phyloP scores from a whole-genome alignment of 2,329 filamentous ascomycete genomes.

The Bipolaris oryzae region DNA sequence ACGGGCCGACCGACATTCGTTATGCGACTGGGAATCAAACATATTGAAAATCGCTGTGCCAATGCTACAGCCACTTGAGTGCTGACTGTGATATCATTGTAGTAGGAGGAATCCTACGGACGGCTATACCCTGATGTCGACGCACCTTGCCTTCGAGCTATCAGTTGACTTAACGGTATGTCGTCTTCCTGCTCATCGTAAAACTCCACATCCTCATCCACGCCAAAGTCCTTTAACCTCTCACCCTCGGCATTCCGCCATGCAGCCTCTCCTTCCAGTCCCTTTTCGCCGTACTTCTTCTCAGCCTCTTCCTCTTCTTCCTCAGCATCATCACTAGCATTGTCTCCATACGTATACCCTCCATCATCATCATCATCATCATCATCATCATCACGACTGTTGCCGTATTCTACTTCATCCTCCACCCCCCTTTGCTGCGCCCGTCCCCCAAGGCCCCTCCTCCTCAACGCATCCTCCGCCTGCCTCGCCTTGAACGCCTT shows the following conservation, averaged over 20 bases:
- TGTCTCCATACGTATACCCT: conserved; percentile 31
- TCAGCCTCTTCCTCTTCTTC: conserved; percentile 21
- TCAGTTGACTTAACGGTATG: conserved; percentile 71
- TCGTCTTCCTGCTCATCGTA: conserved; percentile 69
- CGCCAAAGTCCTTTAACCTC: conserved; percentile 74
- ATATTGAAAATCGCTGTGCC: neutral
- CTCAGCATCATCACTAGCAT: conserved; percentile 21
- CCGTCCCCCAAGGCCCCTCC: conserved; percentile 52
- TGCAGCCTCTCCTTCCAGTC: conserved; percentile 58
- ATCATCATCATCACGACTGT: conserved; percentile 8
- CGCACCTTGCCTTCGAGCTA: conserved; percentile 47
- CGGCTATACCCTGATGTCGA: conserved; percentile 6
- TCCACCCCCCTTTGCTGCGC: conserved; percentile 34
- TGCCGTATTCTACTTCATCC: neutral
- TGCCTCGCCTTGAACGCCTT: conserved; percentile 62
- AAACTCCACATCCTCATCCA: conserved; percentile 76
- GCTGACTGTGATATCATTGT: neutral
- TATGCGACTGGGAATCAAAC: conserved; percentile 4
- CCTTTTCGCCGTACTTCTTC: conserved; percentile 20
- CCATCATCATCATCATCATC: conserved; percentile 20
- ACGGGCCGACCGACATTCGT: conserved; percentile 21
- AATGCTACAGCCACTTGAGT: neutral
- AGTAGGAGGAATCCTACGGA: neutral
- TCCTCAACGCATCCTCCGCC: conserved; percentile 55
- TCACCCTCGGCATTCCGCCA: conserved; percentile 82